phyloP scores from a whole-genome alignment of 2,329 filamentous ascomycete genomes.

The Pseudophaeomoniella oleicola region DNA sequence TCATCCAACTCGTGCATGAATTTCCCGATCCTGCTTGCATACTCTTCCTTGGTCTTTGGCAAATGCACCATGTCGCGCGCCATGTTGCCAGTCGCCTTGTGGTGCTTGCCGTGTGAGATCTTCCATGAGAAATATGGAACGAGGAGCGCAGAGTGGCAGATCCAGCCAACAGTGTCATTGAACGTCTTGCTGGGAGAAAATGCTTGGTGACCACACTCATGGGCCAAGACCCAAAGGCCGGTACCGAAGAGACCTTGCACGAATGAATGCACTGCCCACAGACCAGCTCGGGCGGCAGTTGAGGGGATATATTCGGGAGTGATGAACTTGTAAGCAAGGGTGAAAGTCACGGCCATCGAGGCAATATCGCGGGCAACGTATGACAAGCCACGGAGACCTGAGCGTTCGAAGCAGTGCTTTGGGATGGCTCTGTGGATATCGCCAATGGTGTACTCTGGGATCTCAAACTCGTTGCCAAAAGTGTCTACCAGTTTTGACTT shows the following conservation, averaged over 20 bases:
- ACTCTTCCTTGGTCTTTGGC: conserved; percentile 76
- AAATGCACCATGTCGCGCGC: conserved; percentile 98
- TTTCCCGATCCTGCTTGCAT: conserved; percentile 59
- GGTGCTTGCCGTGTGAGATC: conserved; percentile 97
- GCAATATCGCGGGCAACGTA: conserved; percentile 76
- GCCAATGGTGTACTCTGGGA: conserved; percentile 95
- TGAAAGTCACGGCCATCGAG: conserved; percentile 63
- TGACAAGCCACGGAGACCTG: conserved; percentile 54
- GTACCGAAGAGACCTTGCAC: conserved; percentile 88
- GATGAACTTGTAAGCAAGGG: conserved; percentile 75
- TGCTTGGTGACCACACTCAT: conserved; percentile 94
- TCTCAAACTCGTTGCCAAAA: conserved; percentile 85
- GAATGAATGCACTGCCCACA: conserved; percentile 58
- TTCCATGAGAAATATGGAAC: conserved; percentile 99
- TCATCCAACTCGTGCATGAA: conserved; percentile 71
- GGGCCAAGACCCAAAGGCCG: conserved; percentile 88
- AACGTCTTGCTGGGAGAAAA: conserved; percentile 85
- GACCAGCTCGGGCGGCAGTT: conserved; percentile 46
- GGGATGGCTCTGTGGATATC: conserved; percentile 94
- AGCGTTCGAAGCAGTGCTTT: conserved; percentile 91
- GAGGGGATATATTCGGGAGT: conserved; percentile 72
- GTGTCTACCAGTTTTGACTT: conserved; percentile 57
- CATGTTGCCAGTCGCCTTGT: conserved; percentile 96
- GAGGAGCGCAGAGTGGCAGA: conserved; percentile 74
- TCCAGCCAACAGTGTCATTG: conserved; percentile 86